phyloP scores from a whole-genome alignment of 805 yeast genomes.

The Candida insectorum region DNA sequence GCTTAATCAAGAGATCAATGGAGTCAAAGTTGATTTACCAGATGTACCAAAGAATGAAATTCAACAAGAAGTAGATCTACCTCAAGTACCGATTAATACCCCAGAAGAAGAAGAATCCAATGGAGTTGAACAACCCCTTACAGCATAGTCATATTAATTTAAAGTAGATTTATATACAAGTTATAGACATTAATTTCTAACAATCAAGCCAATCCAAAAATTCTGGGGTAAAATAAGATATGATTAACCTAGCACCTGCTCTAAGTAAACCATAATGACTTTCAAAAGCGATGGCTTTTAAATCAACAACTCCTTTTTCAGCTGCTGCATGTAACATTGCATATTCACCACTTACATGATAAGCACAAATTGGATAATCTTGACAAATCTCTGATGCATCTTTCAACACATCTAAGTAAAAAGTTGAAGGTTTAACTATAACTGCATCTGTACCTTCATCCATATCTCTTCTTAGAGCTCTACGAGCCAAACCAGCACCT shows the following conservation, averaged over 20 bases:
- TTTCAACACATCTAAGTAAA: conserved; percentile 84
- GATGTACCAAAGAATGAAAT: conserved; percentile 10
- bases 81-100: not conserved
- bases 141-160: not conserved
- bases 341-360: conserved; percentile 95
- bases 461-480: conserved; percentile 84
- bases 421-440: conserved; percentile 94
- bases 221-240: conserved; percentile 93
- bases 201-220: conserved; percentile 80
- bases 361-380: conserved; percentile 88
- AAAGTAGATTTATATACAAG: not conserved
- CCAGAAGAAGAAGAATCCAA: conserved; percentile 2
- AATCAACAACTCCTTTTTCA: conserved; percentile 86
- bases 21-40: conserved; percentile 12
- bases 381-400: conserved; percentile 81
- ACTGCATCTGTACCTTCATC: conserved; percentile 94
- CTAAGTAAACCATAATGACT: conserved; percentile 86
- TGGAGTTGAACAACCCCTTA: not conserved
- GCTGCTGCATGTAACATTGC: conserved; percentile 99
- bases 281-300: conserved; percentile 80
- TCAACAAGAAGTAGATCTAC: not conserved
- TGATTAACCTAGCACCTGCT: conserved; percentile 92
- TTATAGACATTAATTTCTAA: conserved; percentile 2
- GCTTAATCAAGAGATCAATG: conserved; percentile 44
- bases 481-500: conserved; percentile 88